Evolutionary conservation across 345 rosid species (phyloP).

Genomic region (Linum tenue): DNA sequence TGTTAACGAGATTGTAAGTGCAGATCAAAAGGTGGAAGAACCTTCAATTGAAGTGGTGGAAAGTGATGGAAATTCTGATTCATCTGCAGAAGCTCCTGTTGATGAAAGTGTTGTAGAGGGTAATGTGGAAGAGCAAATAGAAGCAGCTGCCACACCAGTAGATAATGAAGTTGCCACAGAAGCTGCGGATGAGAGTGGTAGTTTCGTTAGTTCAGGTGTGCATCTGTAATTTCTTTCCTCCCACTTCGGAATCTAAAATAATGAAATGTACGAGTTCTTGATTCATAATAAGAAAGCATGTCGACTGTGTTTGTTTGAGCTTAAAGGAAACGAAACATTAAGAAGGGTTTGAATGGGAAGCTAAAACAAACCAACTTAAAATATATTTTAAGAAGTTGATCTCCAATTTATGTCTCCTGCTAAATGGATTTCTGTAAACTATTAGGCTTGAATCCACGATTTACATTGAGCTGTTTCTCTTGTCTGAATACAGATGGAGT

Average conservation of each 20-base stretch:
- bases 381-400: too few species aligned
- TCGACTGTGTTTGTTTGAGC: too few species aligned
- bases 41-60: slow-evolving; percentile 20
- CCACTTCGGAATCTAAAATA: slow-evolving; percentile 15
- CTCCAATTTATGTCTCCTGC: neutral
- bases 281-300: neutral
- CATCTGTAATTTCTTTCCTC: slow-evolving; percentile 24
- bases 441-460: neutral
- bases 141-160: slow-evolving; percentile 25
- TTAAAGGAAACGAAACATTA: too few species aligned
- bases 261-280: neutral
- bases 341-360: too few species aligned
- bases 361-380: neutral
- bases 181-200: slow-evolving; percentile 33
- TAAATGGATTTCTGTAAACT: neutral
- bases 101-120: slow-evolving; percentile 22
- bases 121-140: slow-evolving; percentile 23
- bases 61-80: slow-evolving; percentile 14
- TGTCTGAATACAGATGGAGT: slow-evolving; percentile 24
- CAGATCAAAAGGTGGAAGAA: slow-evolving; percentile 20
- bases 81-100: slow-evolving; percentile 34
- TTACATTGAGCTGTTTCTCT: slow-evolving; percentile 3
- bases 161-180: slow-evolving; percentile 26
- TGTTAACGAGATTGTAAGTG: slow-evolving; percentile 18
- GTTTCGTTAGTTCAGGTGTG: slow-evolving; percentile 26